phyloP scores from a whole-genome alignment of 805 yeast species.

The Wickerhamiella domercqiae region DNA sequence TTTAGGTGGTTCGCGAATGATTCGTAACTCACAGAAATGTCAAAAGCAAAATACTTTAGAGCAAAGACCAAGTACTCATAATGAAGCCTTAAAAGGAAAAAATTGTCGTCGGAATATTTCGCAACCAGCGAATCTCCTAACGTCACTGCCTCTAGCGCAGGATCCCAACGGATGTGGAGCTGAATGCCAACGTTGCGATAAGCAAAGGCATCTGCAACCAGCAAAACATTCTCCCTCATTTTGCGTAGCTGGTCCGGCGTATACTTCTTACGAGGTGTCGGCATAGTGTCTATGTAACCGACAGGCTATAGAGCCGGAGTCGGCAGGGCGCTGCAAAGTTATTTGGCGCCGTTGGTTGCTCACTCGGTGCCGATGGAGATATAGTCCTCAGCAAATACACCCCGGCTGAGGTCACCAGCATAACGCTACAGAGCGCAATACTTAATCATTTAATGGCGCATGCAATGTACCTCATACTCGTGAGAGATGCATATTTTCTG shows the following conservation, averaged over 20 bases:
- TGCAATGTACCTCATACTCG: too few relatives aligned
- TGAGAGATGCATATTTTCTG: too few relatives aligned
- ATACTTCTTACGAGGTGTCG: conserved; percentile 3
- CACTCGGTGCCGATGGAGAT: too few relatives aligned
- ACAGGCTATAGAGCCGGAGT: too few relatives aligned
- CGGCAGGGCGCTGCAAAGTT: too few relatives aligned
- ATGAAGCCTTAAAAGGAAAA: conserved; percentile 5
- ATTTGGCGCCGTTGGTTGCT: too few relatives aligned
- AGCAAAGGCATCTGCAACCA: not conserved
- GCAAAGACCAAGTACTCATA: conserved; percentile 2
- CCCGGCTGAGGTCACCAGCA: too few relatives aligned
- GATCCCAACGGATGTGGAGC: conserved; percentile 5
- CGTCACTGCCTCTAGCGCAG: not conserved
- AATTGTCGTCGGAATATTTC: not conserved
- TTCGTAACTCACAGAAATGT: not conserved
- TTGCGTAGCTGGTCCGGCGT: not conserved
- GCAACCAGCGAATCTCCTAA: not conserved
- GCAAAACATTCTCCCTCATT: not conserved
- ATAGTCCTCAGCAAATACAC: too few relatives aligned
- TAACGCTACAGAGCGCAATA: too few relatives aligned
- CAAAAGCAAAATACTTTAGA: conserved; percentile 1
- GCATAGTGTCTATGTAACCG: conserved; percentile 2
- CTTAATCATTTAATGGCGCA: too few relatives aligned
- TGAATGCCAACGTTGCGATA: not conserved
- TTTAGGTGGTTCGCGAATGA: too few relatives aligned